Evolutionary conservation across 805 yeast species (phyloP), one percentile per base, ranked within the genome.

Genomic region (Saccharomycopsis oosterbeekiorum): DNA sequence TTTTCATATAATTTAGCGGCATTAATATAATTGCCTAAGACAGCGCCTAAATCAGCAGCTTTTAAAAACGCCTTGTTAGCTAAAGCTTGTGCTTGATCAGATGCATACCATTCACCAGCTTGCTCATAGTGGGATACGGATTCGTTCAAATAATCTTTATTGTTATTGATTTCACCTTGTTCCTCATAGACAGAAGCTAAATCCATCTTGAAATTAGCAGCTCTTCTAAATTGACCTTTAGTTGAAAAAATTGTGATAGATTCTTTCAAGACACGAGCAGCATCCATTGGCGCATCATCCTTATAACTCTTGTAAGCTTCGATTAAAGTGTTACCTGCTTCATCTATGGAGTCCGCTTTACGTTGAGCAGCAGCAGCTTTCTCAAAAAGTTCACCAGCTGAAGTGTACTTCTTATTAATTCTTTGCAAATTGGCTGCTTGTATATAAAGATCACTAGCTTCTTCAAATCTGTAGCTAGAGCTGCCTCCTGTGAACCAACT

Each of bases 51-150:
- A 70, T 94, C 97, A 1, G 98, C 98, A 65, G 91, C 87, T 72
- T 90, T 90, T 66, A 93, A 76, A 66, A 81, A 88, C 26, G 96
- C 92, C 75, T 94, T 94, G 74, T 85, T 91, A 29, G 96, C 83
- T 61, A 93, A 73, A 9, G 97, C 96, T 65, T 86, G 87, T 0
- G 98, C 97, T 62, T 90, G 92, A 74, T 94, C 99, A 64, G 93
- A 89, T 60, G 84, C 81, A 70, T 87, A 92, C 92, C 97, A 94
- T 69, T 94, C 98, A 50, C 97, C 97, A 11, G 99, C 97, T 68
- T 86, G 88, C 70, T 91, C 96, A 70, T 87, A 93, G 36, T 91
- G 83, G 60, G 78, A 78, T 59, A 86, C 80, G 5, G 99, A 97
- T 66, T 81, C 81, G 26, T 78, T 75, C 39, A 76, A 73, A 68